Conservation (phyloP, 2,329 filamentous ascomycete species). For the Albifimbria verrucaria region DNA sequence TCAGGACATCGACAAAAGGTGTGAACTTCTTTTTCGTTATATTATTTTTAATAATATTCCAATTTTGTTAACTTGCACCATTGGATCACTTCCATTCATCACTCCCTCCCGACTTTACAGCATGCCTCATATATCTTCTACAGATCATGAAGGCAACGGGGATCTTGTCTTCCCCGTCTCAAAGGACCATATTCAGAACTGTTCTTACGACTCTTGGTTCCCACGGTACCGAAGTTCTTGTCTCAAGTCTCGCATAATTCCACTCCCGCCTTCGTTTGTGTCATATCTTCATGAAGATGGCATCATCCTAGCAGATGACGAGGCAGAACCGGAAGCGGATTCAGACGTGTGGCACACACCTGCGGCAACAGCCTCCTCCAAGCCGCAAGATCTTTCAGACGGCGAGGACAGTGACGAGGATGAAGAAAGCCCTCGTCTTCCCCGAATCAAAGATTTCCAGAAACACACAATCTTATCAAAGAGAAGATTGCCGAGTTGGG, state of each 20-base stretch:
- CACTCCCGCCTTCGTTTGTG: conserved; percentile 71
- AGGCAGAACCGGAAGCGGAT: conserved; percentile 52
- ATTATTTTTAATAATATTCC: not conserved
- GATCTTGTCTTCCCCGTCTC: conserved; percentile 73
- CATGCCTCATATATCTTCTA: conserved; percentile 33
- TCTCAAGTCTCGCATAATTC: conserved; percentile 82
- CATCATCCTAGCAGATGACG: conserved; percentile 76
- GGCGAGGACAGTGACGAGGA: conserved; percentile 43
- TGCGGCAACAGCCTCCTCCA: conserved; percentile 18
- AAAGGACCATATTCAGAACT: conserved; percentile 85
- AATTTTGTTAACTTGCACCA: not conserved
- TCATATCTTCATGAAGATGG: conserved; percentile 89
- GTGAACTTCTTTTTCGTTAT: not conserved
- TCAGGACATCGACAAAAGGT: conserved; percentile 5
- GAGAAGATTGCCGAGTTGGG: conserved; percentile 76
- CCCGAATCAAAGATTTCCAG: conserved; percentile 60
- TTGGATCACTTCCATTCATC: conserved; percentile 33
- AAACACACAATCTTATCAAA: conserved; percentile 74
- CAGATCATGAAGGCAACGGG: conserved; percentile 13
- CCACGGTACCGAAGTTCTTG: conserved; percentile 76
- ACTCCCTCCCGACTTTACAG: conserved; percentile 3
- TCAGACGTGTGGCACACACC: conserved; percentile 47
- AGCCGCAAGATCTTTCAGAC: conserved; percentile 34
- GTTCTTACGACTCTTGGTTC: conserved; percentile 92
- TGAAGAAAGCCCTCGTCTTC: conserved; percentile 38